phyloP scores from a whole-genome alignment of 78 protist species.

The Guillardia theta region DNA sequence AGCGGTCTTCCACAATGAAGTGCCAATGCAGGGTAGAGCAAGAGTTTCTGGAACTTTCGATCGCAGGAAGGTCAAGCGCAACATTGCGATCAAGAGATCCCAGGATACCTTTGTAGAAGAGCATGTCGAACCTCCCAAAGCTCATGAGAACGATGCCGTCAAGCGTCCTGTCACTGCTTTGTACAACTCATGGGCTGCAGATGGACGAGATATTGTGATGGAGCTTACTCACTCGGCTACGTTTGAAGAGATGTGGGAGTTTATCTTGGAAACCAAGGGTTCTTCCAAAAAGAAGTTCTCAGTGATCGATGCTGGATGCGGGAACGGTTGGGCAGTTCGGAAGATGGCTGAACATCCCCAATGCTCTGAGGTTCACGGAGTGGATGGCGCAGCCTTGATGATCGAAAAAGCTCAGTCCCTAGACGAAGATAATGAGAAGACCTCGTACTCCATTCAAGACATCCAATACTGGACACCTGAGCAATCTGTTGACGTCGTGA shows the following conservation, averaged over 20 bases:
- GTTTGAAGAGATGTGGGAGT: background rate
- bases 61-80: background rate
- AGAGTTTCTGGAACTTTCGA: background rate
- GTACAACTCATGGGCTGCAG: slow-evolving; percentile 13
- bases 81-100: background rate
- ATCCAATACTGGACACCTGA: background rate
- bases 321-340: background rate
- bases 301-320: background rate
- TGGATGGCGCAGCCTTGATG: background rate
- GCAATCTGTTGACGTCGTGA: background rate
- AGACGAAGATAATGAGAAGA: background rate
- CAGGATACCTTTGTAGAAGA: background rate
- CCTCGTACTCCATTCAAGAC: background rate
- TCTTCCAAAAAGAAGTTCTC: background rate
- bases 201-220: background rate
- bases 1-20: background rate
- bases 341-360: background rate
- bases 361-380: background rate
- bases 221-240: background rate
- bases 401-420: background rate
- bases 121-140: background rate
- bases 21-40: background rate
- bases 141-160: background rate
- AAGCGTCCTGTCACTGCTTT: background rate
- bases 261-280: background rate